A percentile compares a stretch with the other conserved stretches of the same genome.
Evolutionary conservation across 345 rosid species (phyloP).

Genomic region (Lumnitzera racemosa): DNA sequence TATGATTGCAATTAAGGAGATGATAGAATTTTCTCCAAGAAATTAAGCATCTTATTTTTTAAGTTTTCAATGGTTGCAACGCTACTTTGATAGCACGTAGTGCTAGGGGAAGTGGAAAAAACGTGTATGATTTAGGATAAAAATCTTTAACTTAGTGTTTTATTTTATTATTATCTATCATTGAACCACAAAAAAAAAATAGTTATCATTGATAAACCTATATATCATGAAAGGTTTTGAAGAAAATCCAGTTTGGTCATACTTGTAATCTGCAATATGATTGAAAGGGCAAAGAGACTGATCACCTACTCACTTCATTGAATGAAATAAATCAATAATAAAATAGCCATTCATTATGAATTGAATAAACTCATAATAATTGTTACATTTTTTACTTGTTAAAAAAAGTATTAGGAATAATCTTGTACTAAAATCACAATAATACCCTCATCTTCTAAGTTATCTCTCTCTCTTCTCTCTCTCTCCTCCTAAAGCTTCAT

Average conservation of each 20-base stretch:
- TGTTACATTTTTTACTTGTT: no score
- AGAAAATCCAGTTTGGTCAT: conserved; percentile 38
- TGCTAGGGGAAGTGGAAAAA: conserved; percentile 60
- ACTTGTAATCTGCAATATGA: conserved; percentile 36
- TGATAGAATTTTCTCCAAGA: conserved; percentile 34
- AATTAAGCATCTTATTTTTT: conserved; percentile 41
- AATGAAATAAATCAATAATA: no score
- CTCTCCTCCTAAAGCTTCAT: no score
- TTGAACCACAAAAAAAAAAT: no score
- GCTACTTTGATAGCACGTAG: conserved; percentile 61
- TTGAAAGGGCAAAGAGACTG: conserved; percentile 31
- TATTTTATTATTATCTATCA: background rate
- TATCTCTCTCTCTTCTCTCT: no score
- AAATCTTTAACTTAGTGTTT: background rate
- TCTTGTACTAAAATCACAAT: no score
- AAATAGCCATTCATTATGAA: no score
- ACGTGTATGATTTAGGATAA: conserved; percentile 49
- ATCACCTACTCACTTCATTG: no score
- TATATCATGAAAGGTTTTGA: conserved; percentile 42
- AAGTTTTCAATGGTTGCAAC: conserved; percentile 43
- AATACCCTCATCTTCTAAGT: no score
- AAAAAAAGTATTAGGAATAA: no score
- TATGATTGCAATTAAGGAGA: conserved; percentile 38
- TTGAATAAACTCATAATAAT: no score
- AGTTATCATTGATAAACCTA: background rate